These are phyloP conservation scores for Acanthamoeba triangularis DNA, from an alignment of 208 protist genomes.

Conservation along the genomic window DNA sequence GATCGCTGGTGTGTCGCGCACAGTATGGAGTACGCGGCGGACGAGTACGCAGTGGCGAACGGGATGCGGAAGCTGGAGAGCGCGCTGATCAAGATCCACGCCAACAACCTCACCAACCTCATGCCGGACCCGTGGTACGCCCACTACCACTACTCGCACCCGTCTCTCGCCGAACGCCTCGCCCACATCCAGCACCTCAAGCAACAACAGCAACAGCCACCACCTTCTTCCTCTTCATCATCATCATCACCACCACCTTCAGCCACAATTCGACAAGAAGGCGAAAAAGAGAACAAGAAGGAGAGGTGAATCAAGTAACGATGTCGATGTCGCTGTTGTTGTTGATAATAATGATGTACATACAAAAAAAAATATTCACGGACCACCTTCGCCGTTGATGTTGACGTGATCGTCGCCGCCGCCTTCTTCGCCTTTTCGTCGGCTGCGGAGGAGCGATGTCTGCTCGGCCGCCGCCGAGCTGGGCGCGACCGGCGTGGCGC, in stretches of 20 bases:
- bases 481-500: not conserved
- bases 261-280: not conserved
- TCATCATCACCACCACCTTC: not conserved
- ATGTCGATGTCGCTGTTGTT: no score
- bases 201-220: not conserved
- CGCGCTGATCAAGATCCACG: slow-evolving; percentile 81
- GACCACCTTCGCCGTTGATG: not conserved
- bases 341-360: not conserved
- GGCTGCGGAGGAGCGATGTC: not conserved
- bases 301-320: not conserved
- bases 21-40: slow-evolving; percentile 81
- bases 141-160: slow-evolving; percentile 85
- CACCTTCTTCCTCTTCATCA: not conserved
- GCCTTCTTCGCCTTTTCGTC: not conserved
- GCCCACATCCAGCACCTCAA: slow-evolving; percentile 49
- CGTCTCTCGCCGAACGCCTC: slow-evolving; percentile 76
- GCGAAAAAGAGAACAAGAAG: not conserved
- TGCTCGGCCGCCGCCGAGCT: not conserved
- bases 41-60: slow-evolving; percentile 78
- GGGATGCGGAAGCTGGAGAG: slow-evolving; percentile 75
- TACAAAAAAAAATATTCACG: not conserved
- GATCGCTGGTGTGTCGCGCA: not conserved
- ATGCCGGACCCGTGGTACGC: slow-evolving; percentile 82
- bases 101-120: slow-evolving; percentile 77
- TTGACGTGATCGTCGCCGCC: not conserved